phyloP scores from a whole-genome alignment of 495 filamentous ascomycete genomes.

The Hypoxylon trugodes region DNA sequence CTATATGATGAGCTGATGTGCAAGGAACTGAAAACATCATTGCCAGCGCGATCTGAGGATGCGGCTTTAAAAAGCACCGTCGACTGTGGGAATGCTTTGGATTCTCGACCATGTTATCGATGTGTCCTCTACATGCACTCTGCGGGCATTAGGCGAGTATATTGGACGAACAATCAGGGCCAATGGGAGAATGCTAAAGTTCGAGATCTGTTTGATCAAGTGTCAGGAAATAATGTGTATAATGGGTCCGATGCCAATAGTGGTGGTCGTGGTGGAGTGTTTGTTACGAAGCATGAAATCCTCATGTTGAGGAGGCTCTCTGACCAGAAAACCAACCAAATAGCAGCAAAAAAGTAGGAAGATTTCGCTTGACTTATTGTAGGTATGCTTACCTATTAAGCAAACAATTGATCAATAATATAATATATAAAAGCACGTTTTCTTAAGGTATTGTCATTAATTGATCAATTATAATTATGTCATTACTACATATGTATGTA shows the following conservation, averaged over 20 bases:
- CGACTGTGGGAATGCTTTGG: background rate
- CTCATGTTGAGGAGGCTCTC: background rate
- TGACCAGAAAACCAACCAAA: background rate
- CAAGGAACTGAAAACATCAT: background rate
- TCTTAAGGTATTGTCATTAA: no score
- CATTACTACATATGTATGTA: no score
- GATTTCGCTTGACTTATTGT: no score
- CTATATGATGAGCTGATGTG: background rate
- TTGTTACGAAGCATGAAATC: background rate
- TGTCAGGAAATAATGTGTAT: background rate
- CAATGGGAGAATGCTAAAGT: background rate
- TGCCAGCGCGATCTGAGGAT: background rate
- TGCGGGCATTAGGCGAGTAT: background rate
- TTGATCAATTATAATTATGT: no score
- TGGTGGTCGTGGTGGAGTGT: background rate
- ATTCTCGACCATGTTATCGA: background rate
- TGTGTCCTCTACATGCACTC: slow-evolving; percentile 1
- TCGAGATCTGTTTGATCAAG: background rate
- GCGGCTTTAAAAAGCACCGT: background rate
- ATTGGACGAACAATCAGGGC: background rate
- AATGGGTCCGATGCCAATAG: background rate
- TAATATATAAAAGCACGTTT: no score
- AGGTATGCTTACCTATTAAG: no score
- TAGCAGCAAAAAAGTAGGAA: no score
- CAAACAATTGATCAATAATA: no score